Percentiles rank a stretch among this genome's conserved stretches.
phyloP scores from a whole-genome alignment of 768 basidiomycete genomes.

The Lepiota brunneoincarnata region DNA sequence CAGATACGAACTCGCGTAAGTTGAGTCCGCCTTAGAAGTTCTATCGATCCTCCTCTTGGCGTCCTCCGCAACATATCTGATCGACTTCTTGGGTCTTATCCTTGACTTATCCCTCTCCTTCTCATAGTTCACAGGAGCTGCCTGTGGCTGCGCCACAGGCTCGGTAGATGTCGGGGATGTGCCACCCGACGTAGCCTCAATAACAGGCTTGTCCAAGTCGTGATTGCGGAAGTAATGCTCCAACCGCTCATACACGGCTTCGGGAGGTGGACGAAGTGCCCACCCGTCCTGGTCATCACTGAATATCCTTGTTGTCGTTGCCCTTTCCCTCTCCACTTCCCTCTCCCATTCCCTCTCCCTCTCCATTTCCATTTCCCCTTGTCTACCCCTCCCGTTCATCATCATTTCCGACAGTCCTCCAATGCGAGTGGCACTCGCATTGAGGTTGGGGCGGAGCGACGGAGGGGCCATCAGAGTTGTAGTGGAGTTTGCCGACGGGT shows the following conservation, averaged over 20 bases:
- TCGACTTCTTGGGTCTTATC: slow-evolving; percentile 80
- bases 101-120: slow-evolving; percentile 35
- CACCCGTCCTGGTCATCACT: slow-evolving; percentile 65
- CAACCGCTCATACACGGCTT: slow-evolving; percentile 89
- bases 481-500: slow-evolving; percentile 1
- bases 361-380: slow-evolving; percentile 3
- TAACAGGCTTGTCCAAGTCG: slow-evolving; percentile 93
- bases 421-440: background rate
- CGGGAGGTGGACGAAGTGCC: slow-evolving; percentile 88
- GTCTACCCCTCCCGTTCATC: background rate
- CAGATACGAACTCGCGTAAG: slow-evolving; percentile 42
- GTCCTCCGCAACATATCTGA: slow-evolving; percentile 88
- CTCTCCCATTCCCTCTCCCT: slow-evolving; percentile 4
- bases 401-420: slow-evolving; percentile 8
- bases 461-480: slow-evolving; percentile 2
- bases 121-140: slow-evolving; percentile 29
- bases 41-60: slow-evolving; percentile 77
- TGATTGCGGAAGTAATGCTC: slow-evolving; percentile 96
- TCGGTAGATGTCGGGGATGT: slow-evolving; percentile 73
- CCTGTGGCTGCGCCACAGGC: slow-evolving; percentile 34
- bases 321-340: slow-evolving; percentile 1
- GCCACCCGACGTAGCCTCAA: slow-evolving; percentile 80
- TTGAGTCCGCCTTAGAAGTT: slow-evolving; percentile 56
- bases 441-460: background rate
- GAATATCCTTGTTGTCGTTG: slow-evolving; percentile 41